Percentiles rank a stretch among this genome's conserved stretches.
Conservation (phyloP, 768 basidiomycete species). For the Lentinula aciculospora region DNA sequence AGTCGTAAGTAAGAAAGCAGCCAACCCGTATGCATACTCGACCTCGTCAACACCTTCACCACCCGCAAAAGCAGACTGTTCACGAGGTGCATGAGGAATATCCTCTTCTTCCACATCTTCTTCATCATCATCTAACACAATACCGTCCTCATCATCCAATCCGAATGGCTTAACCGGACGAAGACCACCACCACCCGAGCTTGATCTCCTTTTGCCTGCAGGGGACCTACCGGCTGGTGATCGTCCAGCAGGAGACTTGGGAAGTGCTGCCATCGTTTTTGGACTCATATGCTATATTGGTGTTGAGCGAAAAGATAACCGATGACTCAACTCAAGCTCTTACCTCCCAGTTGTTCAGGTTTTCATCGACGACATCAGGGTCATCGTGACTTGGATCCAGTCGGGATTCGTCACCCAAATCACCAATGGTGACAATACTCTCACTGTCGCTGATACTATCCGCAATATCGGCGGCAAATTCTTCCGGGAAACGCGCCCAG, state of each 20-base stretch:
- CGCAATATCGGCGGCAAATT: constrained; percentile 72
- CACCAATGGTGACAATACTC: constrained; percentile 86
- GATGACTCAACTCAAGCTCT: constrained; percentile 17
- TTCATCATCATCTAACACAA: constrained; percentile 71
- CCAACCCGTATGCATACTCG: constrained; percentile 82
- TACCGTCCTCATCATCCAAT: constrained; percentile 72
- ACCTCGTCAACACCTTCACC: constrained; percentile 88
- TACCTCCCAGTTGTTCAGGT: constrained; percentile 96
- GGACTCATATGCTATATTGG: constrained; percentile 84
- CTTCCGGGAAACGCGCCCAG: constrained; percentile 73
- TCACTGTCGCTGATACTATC: constrained; percentile 94
- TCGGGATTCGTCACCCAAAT: constrained; percentile 76
- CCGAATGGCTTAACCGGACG: constrained; percentile 75
- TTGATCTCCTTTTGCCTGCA: constrained; percentile 73
- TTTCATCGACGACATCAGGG: constrained; percentile 65
- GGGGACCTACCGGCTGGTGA: constrained; percentile 56
- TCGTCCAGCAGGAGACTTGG: constrained; percentile 71
- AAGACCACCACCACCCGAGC: constrained; percentile 77
- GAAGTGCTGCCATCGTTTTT: constrained; percentile 88
- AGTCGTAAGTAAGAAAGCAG: constrained; percentile 8
- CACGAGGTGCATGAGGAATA: constrained; percentile 72
- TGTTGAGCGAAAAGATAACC: constrained; percentile 6
- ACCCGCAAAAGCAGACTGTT: constrained; percentile 66
- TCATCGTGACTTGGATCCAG: constrained; percentile 59
- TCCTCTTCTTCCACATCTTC: constrained; percentile 47